These are phyloP conservation scores for Aegilops tauschii DNA, from an alignment of 176 grass and related monocot species.

Conservation along the genomic window DNA sequence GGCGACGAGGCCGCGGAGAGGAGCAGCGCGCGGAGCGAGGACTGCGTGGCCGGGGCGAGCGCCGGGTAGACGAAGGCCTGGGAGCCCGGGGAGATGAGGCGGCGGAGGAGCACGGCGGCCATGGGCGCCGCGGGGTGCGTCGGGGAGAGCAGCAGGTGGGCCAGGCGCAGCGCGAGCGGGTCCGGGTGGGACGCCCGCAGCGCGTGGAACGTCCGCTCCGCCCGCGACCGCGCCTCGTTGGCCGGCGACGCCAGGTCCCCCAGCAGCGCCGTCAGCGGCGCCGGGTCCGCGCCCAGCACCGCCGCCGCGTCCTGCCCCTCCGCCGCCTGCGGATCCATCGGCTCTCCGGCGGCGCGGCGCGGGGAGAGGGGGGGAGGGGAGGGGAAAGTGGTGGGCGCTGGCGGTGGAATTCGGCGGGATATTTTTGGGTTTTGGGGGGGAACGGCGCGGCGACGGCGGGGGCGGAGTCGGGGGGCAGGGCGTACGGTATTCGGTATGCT, in stretches of 20 bases:
- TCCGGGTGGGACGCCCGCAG: constrained; percentile 60
- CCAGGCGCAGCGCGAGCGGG: constrained; percentile 63
- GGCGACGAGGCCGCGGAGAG: constrained; percentile 52
- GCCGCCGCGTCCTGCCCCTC: constrained; percentile 25
- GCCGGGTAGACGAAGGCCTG: constrained; percentile 52
- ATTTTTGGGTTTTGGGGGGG: constrained; percentile 36
- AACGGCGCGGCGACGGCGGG: constrained; percentile 4
- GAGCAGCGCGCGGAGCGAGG: constrained; percentile 72
- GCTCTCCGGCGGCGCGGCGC: not conserved
- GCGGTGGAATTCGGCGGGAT: constrained; percentile 38
- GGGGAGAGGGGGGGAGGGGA: too few relatives aligned
- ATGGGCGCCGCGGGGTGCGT: constrained; percentile 50
- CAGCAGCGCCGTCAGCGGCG: constrained; percentile 55
- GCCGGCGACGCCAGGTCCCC: constrained; percentile 70
- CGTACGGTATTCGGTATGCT: not conserved
- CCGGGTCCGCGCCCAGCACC: constrained; percentile 66
- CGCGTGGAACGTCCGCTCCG: constrained; percentile 69
- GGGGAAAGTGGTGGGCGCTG: not conserved
- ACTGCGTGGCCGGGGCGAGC: constrained; percentile 53
- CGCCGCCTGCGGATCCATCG: constrained; percentile 39
- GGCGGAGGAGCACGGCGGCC: constrained; percentile 54
- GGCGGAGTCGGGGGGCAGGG: not conserved
- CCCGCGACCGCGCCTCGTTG: constrained; percentile 74
- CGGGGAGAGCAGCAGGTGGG: constrained; percentile 67
- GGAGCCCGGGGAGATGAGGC: constrained; percentile 44